These are phyloP conservation scores for Mollisia scopiformis DNA, from an alignment of 2,329 filamentous ascomycete genomes.

Conservation along the genomic window DNA sequence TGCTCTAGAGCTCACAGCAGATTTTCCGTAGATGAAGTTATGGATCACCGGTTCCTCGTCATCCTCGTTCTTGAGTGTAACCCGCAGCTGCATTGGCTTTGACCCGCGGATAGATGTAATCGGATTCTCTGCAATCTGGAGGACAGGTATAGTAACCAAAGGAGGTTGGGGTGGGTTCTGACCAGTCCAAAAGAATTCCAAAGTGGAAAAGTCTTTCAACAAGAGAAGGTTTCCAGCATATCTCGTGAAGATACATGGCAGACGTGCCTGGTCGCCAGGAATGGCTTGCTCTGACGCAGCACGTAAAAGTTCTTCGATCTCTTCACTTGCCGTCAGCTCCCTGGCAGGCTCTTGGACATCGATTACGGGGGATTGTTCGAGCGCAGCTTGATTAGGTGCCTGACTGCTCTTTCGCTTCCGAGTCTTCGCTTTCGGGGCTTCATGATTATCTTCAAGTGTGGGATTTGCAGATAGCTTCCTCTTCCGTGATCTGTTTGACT, in stretches of 20 bases:
- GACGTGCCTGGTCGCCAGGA: slow-evolving; percentile 17
- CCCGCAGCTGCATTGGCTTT: slow-evolving; percentile 34
- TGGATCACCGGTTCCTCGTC: slow-evolving; percentile 16
- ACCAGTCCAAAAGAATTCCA: slow-evolving; percentile 26
- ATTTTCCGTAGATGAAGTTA: slow-evolving; percentile 29
- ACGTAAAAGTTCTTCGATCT: slow-evolving; percentile 1
- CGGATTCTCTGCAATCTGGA: slow-evolving; percentile 27
- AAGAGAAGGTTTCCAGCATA: slow-evolving; percentile 32
- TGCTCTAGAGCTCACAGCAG: slow-evolving; percentile 14
- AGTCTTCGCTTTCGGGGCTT: neutral
- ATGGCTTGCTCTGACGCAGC: slow-evolving; percentile 19
- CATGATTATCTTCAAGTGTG: neutral
- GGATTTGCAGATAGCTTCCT: neutral
- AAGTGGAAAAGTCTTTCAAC: slow-evolving; percentile 24
- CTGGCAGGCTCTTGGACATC: neutral
- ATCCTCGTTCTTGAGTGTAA: slow-evolving; percentile 21
- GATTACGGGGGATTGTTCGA: too few relatives aligned
- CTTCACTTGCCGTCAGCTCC: neutral
- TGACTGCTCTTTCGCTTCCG: neutral
- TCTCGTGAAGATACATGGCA: slow-evolving; percentile 27
- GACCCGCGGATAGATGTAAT: slow-evolving; percentile 32
- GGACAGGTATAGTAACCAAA: slow-evolving; percentile 22
- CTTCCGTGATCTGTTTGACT: neutral
- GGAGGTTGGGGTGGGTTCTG: slow-evolving; percentile 19
- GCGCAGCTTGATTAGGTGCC: neutral